phyloP scores from a whole-genome alignment of 2,329 filamentous ascomycete genomes.

The Alternaria solani region DNA sequence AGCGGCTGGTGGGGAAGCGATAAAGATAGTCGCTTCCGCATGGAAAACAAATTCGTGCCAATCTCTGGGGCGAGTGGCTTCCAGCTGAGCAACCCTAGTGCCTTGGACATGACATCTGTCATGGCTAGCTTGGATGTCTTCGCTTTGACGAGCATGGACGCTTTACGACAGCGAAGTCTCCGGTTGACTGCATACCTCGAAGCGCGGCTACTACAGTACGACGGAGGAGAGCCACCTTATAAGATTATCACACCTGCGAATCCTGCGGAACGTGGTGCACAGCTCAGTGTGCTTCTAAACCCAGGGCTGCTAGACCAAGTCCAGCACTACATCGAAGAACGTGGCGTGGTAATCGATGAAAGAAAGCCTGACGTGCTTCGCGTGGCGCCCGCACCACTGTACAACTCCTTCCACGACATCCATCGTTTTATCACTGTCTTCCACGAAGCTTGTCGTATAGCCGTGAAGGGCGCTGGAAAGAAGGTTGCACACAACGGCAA shows the following conservation, averaged over 20 bases:
- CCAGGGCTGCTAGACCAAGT: slow-evolving; percentile 76
- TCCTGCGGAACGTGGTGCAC: slow-evolving; percentile 74
- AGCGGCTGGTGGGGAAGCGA: slow-evolving; percentile 89
- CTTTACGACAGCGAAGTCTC: slow-evolving; percentile 74
- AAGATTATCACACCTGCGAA: slow-evolving; percentile 74
- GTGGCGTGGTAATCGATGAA: slow-evolving; percentile 81
- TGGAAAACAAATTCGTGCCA: slow-evolving; percentile 82
- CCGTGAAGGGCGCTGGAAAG: slow-evolving; percentile 23
- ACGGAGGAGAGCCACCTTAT: slow-evolving; percentile 48
- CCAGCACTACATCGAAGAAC: slow-evolving; percentile 67
- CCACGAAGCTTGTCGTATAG: slow-evolving; percentile 56
- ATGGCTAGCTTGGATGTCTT: slow-evolving; percentile 78
- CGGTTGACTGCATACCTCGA: slow-evolving; percentile 80
- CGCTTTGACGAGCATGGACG: slow-evolving; percentile 72
- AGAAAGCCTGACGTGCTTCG: slow-evolving; percentile 85
- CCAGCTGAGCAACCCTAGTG: slow-evolving; percentile 85
- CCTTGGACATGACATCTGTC: slow-evolving; percentile 78
- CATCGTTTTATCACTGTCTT: slow-evolving; percentile 57
- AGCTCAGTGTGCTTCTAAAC: slow-evolving; percentile 76
- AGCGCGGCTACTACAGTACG: slow-evolving; percentile 44
- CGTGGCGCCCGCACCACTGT: slow-evolving; percentile 83
- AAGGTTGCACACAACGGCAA: background rate
- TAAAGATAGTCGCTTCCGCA: slow-evolving; percentile 78
- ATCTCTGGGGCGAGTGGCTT: slow-evolving; percentile 81
- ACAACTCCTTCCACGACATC: slow-evolving; percentile 81